These are phyloP conservation scores for Amanita fuliginea DNA, from an alignment of 768 basidiomycete genomes.

Conservation along the genomic window DNA sequence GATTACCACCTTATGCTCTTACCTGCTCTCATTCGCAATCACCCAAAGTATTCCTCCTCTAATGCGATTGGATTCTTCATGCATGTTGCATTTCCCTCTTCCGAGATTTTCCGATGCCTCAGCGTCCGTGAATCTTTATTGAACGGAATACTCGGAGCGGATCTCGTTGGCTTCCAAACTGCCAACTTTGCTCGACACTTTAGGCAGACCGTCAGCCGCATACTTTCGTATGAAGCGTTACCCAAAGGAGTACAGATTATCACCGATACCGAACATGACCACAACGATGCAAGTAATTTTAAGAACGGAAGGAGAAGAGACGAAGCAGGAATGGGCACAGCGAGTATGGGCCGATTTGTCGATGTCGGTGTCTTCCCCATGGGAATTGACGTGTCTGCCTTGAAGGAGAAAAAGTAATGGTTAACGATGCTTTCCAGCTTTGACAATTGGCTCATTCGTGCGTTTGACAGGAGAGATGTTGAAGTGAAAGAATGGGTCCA, in stretches of 20 bases:
- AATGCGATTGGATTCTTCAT: constrained; percentile 89
- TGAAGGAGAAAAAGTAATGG: constrained; percentile 58
- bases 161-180: constrained; percentile 90
- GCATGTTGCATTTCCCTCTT: constrained; percentile 92
- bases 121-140: constrained; percentile 69
- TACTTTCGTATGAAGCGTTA: constrained; percentile 68
- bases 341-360: constrained; percentile 50
- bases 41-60: constrained; percentile 36
- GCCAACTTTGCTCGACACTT: constrained; percentile 78
- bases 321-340: constrained; percentile 18
- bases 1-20: constrained; percentile 97
- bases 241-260: constrained; percentile 71
- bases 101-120: constrained; percentile 91
- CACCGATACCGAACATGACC: constrained; percentile 17
- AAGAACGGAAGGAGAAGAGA: constrained; percentile 6
- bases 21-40: constrained; percentile 72
- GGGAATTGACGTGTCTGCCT: constrained; percentile 70
- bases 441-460: background rate
- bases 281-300: background rate
- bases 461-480: constrained; percentile 40
- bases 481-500: constrained; percentile 81
- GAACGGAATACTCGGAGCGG: constrained; percentile 83
- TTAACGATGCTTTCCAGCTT: background rate
- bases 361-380: constrained; percentile 86
- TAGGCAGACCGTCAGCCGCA: constrained; percentile 74